A percentile compares a stretch with the other conserved stretches of the same genome.
phyloP scores from a whole-genome alignment of 441 rosid genomes.

The Gossypium lobatum region DNA sequence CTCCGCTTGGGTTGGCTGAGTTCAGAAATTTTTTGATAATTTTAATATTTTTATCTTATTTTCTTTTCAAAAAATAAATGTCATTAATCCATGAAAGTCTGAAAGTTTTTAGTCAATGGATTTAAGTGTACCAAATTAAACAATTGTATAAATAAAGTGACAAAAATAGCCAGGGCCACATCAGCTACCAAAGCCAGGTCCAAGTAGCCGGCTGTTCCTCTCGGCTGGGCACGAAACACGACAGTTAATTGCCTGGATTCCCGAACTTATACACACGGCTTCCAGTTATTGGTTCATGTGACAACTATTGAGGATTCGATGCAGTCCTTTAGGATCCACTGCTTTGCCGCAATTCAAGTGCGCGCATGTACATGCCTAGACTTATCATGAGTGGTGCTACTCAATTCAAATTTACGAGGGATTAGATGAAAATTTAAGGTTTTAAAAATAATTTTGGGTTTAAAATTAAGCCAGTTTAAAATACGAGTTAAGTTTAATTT shows the following conservation, averaged over 20 bases:
- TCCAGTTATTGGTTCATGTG: neutral
- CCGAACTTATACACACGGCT: neutral
- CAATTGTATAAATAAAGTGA: neutral
- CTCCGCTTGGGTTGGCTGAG: neutral
- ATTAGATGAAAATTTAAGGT: too few species aligned
- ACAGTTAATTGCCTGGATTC: neutral
- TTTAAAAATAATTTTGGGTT: too few species aligned
- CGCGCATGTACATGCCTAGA: too few species aligned
- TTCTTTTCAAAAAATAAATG: neutral
- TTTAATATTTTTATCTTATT: neutral
- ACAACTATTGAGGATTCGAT: neutral
- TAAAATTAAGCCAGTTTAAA: fast-evolving
- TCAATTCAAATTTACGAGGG: too few species aligned
- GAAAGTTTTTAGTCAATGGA: too few species aligned
- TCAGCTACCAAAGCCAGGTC: neutral
- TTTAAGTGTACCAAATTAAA: too few species aligned
- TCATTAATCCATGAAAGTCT: too few species aligned
- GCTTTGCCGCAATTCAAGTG: neutral
- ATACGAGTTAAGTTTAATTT: too few species aligned
- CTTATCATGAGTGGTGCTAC: too few species aligned
- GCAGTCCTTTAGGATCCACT: neutral
- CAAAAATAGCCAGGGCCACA: conserved; percentile 4
- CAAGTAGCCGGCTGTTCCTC: neutral
- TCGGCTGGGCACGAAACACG: neutral
- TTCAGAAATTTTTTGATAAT: too few species aligned